Percentiles rank a stretch among this genome's conserved stretches.
These are phyloP conservation scores for Pichia sp. DNA, from an alignment of 1,139 yeast species.

Conservation along the genomic window DNA sequence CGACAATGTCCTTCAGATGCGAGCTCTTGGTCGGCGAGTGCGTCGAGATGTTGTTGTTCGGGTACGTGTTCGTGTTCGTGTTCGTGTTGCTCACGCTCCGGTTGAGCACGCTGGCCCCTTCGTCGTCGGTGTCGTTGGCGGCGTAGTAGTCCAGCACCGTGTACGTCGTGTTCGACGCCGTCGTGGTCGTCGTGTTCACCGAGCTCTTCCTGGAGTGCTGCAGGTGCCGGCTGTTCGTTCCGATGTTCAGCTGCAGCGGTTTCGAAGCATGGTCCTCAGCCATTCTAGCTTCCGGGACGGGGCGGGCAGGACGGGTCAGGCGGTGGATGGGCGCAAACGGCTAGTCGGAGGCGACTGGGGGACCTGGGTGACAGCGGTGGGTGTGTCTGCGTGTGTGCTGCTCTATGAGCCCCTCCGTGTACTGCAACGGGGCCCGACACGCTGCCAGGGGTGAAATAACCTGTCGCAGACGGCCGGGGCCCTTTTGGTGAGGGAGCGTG, in stretches of 20 bases:
- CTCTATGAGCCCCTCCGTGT: neutral
- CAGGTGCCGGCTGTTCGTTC: neutral
- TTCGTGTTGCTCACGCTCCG: neutral
- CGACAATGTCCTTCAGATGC: neutral
- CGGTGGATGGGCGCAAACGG: neutral
- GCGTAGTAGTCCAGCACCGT: constrained; percentile 13
- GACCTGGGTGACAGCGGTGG: neutral
- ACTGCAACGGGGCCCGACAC: neutral
- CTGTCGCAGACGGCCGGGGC: neutral
- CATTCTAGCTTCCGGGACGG: neutral
- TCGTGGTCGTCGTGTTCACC: constrained; percentile 4
- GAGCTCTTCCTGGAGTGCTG: constrained; percentile 13
- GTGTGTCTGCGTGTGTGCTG: neutral
- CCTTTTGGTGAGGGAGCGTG: neutral
- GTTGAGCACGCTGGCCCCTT: neutral
- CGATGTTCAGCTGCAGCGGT: neutral
- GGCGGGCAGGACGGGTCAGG: neutral
- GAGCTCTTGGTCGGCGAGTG: constrained; percentile 6
- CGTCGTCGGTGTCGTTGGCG: constrained; percentile 7
- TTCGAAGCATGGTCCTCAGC: neutral
- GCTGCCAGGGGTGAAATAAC: neutral
- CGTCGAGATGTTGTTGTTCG: neutral
- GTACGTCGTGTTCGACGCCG: constrained; percentile 8
- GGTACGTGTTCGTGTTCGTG: neutral
- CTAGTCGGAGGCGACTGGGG: neutral